Conservation (phyloP, 163 green algal genomes). For the Chlamydomonas reinhardtii region DNA sequence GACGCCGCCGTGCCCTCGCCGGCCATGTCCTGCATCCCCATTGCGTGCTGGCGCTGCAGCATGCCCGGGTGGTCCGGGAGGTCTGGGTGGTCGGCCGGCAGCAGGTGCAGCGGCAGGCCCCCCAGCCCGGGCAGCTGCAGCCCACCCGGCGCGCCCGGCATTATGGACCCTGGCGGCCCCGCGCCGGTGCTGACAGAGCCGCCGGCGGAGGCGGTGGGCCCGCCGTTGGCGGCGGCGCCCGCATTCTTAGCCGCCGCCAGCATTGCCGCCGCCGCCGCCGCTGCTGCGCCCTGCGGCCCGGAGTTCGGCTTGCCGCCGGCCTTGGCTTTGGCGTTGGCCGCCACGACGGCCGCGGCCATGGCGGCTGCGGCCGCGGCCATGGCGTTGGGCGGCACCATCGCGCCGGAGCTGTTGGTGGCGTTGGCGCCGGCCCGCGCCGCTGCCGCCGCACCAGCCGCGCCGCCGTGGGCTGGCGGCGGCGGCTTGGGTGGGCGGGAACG, state of each 20-base stretch:
- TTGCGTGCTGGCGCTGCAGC: not conserved
- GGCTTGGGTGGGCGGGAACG: no score
- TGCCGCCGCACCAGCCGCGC: no score
- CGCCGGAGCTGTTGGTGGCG: no score
- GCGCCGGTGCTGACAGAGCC: conserved; percentile 21
- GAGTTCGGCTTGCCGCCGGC: not conserved
- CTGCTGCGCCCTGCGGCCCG: not conserved
- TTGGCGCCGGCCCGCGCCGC: no score
- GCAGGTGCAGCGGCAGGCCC: not conserved
- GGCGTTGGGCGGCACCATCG: not conserved
- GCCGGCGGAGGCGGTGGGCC: conserved; percentile 22
- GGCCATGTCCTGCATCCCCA: not conserved
- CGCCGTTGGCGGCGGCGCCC: not conserved
- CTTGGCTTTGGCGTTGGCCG: not conserved
- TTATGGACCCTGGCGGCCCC: not conserved
- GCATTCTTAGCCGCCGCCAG: not conserved
- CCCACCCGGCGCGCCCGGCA: not conserved
- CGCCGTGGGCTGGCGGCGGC: no score
- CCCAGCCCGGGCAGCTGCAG: not conserved
- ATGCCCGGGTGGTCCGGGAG: not conserved
- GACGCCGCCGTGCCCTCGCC: not conserved
- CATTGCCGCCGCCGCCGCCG: not conserved
- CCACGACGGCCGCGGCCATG: not conserved
- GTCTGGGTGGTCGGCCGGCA: not conserved
- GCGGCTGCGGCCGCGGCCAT: not conserved